phyloP scores from a whole-genome alignment of 1,284 basidiomycete genomes.

The Porogramme epimiltina region DNA sequence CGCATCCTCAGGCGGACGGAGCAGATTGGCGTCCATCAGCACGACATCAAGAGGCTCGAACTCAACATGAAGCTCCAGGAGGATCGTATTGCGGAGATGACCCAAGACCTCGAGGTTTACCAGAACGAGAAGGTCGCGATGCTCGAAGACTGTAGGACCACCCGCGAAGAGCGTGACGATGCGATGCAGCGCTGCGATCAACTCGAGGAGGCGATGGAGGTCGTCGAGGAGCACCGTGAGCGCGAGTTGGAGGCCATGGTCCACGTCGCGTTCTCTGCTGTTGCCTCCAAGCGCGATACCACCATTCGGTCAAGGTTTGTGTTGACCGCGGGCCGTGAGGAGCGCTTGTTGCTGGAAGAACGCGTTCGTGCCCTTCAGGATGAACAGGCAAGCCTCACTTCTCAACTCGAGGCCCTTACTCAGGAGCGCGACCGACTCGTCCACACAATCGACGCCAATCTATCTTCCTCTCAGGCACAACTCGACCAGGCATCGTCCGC shows the following conservation, averaged over 20 bases:
- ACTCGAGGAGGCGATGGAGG: conserved; percentile 53
- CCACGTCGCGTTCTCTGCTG: conserved; percentile 19
- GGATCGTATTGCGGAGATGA: conserved; percentile 69
- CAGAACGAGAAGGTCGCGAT: conserved; percentile 70
- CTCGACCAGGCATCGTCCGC: conserved; percentile 10
- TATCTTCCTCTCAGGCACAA: conserved; percentile 32
- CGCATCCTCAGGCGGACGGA: conserved; percentile 64
- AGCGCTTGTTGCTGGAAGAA: conserved; percentile 2
- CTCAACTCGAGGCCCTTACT: conserved; percentile 9
- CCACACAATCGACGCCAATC: conserved; percentile 16
- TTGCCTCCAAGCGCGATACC: conserved; percentile 37
- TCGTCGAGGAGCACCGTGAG: conserved; percentile 44
- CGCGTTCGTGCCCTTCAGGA: conserved; percentile 11
- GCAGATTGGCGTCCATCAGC: conserved; percentile 72
- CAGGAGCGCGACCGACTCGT: conserved; percentile 13
- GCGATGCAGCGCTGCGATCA: conserved; percentile 47
- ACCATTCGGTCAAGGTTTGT: conserved; percentile 24
- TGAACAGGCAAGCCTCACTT: conserved; percentile 10
- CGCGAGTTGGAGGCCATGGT: conserved; percentile 40
- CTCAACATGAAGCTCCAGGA: conserved; percentile 72
- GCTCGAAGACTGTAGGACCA: conserved; percentile 78
- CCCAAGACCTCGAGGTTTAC: conserved; percentile 62
- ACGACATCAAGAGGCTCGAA: conserved; percentile 73
- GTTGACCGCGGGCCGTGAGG: not conserved
- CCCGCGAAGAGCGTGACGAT: conserved; percentile 66